These are phyloP conservation scores for Peronosclerospora sorghi DNA, from an alignment of 352 stramenopile genomes.

Conservation along the genomic window DNA sequence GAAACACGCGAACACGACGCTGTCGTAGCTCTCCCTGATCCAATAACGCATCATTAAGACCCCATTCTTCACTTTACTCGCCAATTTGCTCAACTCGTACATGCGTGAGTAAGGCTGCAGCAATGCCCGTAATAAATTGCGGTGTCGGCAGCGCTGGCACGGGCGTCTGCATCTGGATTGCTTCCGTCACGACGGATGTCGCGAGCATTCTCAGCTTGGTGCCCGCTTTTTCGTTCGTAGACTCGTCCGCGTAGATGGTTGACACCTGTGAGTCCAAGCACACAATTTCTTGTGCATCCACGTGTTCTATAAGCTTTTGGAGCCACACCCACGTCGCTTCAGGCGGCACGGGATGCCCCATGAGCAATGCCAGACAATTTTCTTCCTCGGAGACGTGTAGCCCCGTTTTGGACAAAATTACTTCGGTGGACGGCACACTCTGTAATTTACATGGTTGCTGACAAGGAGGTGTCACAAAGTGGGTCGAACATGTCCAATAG, in stretches of 20 bases:
- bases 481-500: background rate
- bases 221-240: constrained; percentile 11
- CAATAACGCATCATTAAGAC: constrained; percentile 1
- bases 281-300: constrained; percentile 35
- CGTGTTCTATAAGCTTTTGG: constrained; percentile 24
- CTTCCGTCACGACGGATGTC: constrained; percentile 20
- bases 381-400: constrained; percentile 19
- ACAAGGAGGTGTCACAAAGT: background rate
- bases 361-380: constrained; percentile 29
- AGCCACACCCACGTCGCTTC: constrained; percentile 42
- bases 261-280: constrained; percentile 52
- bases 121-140: constrained; percentile 39
- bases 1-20: constrained; percentile 37
- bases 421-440: background rate
- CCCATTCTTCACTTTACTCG: background rate
- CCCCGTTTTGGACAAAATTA: constrained; percentile 34
- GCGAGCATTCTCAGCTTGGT: constrained; percentile 37
- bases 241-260: constrained; percentile 38
- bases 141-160: constrained; percentile 42
- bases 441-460: constrained; percentile 21
- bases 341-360: constrained; percentile 31
- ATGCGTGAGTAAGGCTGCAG: constrained; percentile 47
- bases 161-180: constrained; percentile 19
- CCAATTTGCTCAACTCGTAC: constrained; percentile 11
- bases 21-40: constrained; percentile 42